phyloP scores from a whole-genome alignment of 139 green algal species.

The Tetraselmis chui region DNA sequence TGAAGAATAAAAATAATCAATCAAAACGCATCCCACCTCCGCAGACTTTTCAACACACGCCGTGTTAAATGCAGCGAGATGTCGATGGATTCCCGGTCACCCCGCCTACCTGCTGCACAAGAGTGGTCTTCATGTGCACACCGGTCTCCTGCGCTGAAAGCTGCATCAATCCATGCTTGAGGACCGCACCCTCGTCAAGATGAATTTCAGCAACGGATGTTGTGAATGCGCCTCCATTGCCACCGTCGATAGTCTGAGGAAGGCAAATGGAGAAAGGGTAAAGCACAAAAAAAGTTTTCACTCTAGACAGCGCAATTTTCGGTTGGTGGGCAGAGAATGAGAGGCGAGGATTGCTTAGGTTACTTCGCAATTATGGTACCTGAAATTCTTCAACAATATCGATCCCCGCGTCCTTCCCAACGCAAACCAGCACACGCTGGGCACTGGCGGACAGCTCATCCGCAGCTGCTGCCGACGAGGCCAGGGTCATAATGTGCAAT shows the following conservation, averaged over 20 bases:
- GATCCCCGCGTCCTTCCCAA: slow-evolving; percentile 28
- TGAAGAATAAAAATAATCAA: slow-evolving; percentile 22
- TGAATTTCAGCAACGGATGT: slow-evolving; percentile 60
- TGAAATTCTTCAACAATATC: slow-evolving; percentile 78
- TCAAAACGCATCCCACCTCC: no score
- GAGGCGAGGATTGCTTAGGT: no score
- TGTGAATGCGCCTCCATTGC: slow-evolving; percentile 22
- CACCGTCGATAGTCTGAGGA: no score
- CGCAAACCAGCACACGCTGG: slow-evolving; percentile 58
- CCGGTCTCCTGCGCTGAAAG: slow-evolving; percentile 41
- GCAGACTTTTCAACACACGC: no score
- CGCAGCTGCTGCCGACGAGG: slow-evolving; percentile 10
- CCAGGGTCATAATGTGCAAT: slow-evolving; percentile 65
- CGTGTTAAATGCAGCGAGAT: no score
- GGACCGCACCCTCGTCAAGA: slow-evolving; percentile 44
- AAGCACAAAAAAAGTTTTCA: no score
- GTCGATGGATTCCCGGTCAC: background rate
- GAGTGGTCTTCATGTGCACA: slow-evolving; percentile 67
- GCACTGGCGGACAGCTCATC: slow-evolving; percentile 17
- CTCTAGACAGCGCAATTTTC: no score
- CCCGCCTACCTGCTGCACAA: slow-evolving; percentile 58
- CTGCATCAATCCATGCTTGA: slow-evolving; percentile 50
- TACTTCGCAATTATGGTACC: background rate
- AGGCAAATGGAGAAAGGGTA: no score
- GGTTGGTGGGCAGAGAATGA: no score